phyloP scores from a whole-genome alignment of 192 early-diverging fungal species.

The Haplosporangium gracile region DNA sequence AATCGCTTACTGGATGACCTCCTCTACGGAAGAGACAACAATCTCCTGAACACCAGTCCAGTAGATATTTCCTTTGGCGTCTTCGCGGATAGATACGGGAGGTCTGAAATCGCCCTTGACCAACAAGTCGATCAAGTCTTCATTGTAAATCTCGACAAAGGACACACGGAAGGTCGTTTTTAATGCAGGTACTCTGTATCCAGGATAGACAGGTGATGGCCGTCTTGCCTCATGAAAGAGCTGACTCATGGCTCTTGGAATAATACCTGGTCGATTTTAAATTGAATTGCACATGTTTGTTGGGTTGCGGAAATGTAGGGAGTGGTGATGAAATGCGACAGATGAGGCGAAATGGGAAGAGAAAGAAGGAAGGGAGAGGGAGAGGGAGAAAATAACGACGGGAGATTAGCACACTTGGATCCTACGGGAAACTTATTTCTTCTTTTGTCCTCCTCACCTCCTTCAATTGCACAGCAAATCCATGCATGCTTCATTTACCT shows the following conservation, averaged over 20 bases:
- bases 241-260: slow-evolving; percentile 78
- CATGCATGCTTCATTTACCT: slow-evolving; percentile 17
- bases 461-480: slow-evolving; percentile 3
- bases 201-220: slow-evolving; percentile 42
- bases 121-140: slow-evolving; percentile 94
- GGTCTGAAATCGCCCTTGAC: slow-evolving; percentile 72
- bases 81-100: slow-evolving; percentile 83
- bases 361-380: background rate
- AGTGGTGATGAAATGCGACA: background rate
- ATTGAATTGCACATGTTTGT: background rate
- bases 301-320: background rate
- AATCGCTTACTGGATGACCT: slow-evolving; percentile 73
- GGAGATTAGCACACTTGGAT: slow-evolving; percentile 3
- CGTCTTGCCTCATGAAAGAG: slow-evolving; percentile 64
- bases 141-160: slow-evolving; percentile 98
- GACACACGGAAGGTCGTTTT: slow-evolving; percentile 77
- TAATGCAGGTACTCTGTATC: slow-evolving; percentile 36
- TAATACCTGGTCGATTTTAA: slow-evolving; percentile 64
- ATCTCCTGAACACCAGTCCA: slow-evolving; percentile 90
- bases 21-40: slow-evolving; percentile 75
- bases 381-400: background rate
- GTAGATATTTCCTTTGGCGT: slow-evolving; percentile 89
- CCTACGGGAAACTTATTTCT: background rate
- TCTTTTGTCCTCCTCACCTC: background rate
- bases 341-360: background rate